These are phyloP conservation scores for Neurospora intermedia DNA, from an alignment of 495 filamentous ascomycete genomes.

Conservation along the genomic window DNA sequence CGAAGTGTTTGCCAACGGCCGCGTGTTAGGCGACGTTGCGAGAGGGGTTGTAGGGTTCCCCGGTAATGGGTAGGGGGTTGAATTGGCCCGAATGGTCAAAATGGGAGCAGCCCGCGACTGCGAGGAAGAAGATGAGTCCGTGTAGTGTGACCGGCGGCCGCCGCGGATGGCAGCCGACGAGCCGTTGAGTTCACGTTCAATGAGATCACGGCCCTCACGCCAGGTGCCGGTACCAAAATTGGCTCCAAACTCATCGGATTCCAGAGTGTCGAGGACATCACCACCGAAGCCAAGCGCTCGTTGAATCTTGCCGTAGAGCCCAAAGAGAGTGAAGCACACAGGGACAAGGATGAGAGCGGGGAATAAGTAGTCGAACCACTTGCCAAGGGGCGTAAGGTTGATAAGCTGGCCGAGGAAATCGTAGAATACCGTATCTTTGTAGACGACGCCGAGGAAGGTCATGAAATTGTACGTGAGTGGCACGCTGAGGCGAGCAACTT, in stretches of 20 bases:
- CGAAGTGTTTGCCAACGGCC: slow-evolving; percentile 24
- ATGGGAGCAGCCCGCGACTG: slow-evolving; percentile 24
- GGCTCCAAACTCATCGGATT: slow-evolving; percentile 51
- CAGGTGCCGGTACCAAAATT: slow-evolving; percentile 73
- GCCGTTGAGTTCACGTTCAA: slow-evolving; percentile 76
- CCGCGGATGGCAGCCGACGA: slow-evolving; percentile 27
- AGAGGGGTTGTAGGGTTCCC: slow-evolving; percentile 27
- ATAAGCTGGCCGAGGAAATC: slow-evolving; percentile 75
- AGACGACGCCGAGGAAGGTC: slow-evolving; percentile 68
- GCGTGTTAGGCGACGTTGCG: slow-evolving; percentile 28
- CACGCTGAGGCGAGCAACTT: slow-evolving; percentile 82
- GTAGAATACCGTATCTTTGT: slow-evolving; percentile 69
- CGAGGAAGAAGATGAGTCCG: not conserved
- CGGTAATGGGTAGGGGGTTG: not conserved
- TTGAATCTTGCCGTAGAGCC: slow-evolving; percentile 74
- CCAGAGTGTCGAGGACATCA: slow-evolving; percentile 58
- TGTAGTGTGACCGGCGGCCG: slow-evolving; percentile 6
- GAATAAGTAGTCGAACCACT: slow-evolving; percentile 79
- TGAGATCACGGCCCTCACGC: slow-evolving; percentile 88
- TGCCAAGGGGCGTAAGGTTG: slow-evolving; percentile 71
- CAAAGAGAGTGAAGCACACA: slow-evolving; percentile 71
- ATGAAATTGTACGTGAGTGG: slow-evolving; percentile 93
- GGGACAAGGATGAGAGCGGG: slow-evolving; percentile 78
- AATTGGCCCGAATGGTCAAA: slow-evolving; percentile 22
- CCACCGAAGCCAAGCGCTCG: slow-evolving; percentile 67